Evolutionary conservation across 1,284 basidiomycete genomes (phyloP), one percentile per base, ranked within the genome.

Genomic region (Cryptococcus sp.): DNA sequence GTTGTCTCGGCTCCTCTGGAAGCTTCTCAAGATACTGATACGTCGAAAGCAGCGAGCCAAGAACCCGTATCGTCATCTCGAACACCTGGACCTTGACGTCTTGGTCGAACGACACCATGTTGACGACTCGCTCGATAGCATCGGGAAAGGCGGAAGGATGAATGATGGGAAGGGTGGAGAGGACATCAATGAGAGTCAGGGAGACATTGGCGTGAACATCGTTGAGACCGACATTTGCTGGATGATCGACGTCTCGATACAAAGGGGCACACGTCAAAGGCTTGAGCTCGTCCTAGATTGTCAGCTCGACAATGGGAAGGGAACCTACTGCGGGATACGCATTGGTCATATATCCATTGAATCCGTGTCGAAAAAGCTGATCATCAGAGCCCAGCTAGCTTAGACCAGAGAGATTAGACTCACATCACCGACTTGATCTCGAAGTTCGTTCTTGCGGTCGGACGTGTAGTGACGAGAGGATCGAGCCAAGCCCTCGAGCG

Each of bases 41-140:
- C 7, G 82, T 91, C 5, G 88, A 90, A 12, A 97, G 71, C 38
- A 97, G 78, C 3, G 89, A 89, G 4, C 93, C 92, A 4, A 97
- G 75, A 2, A 88, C 86, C 28, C 89, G 82, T 52, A 93, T 93
- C 2, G 86, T 93, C 16, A 86, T 86, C 74, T 67, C 69, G 51
- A 72, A 72, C 5, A 72, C 66, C 77, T 97, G 92, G 2, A 78
- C 71, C 48, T 75, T 74, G 45, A 72, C 69, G 57, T 77, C 71
- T 50, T 68, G 67, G 51, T 74, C 69, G 51, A 73, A 73, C 2
- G 56, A 53, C 2, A 66, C 46, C 23, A 51, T 38, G 19, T 48
- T 56, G 7, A 62, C 46, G 14, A 71, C 65, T 7, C 46, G 49
- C 31, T 64, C 57, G 5, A 74, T 49, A 1, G 70, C 69, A 23